phyloP scores from a whole-genome alignment of 192 early-diverging fungal species.

The Podila verticillata region DNA sequence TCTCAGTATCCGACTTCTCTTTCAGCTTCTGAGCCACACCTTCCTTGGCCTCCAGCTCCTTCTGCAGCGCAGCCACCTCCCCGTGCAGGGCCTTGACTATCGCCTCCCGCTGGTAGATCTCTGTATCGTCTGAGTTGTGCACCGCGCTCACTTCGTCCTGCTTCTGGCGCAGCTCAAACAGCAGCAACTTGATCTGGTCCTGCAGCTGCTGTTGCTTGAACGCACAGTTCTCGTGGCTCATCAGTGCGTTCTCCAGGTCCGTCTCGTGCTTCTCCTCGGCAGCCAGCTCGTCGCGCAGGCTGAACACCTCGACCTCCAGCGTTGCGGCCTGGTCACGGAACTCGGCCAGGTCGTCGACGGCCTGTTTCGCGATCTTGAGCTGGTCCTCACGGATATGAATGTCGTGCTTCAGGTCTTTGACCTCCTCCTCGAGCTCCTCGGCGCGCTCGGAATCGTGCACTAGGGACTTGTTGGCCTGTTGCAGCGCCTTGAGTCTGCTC shows the following conservation, averaged over 20 bases:
- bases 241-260: slow-evolving; percentile 22
- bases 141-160: neutral
- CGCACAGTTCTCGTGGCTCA: slow-evolving; percentile 11
- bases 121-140: neutral
- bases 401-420: slow-evolving; percentile 8
- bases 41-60: slow-evolving; percentile 2
- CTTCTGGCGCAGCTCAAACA: slow-evolving; percentile 7
- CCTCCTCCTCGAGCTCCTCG: neutral
- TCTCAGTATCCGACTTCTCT: slow-evolving; percentile 4
- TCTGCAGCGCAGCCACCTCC: neutral
- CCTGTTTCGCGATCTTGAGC: slow-evolving; percentile 5
- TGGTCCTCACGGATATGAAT: slow-evolving; percentile 1
- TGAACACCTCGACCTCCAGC: slow-evolving; percentile 4
- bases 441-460: slow-evolving; percentile 1
- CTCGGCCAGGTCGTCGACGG: slow-evolving; percentile 8
- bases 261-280: slow-evolving; percentile 20
- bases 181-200: neutral
- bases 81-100: neutral
- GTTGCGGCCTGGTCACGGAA: slow-evolving; percentile 13
- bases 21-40: neutral
- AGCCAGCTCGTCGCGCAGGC: slow-evolving; percentile 10
- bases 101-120: neutral
- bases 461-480: slow-evolving; percentile 6
- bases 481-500: neutral
- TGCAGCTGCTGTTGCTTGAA: slow-evolving; percentile 9